phyloP scores from a whole-genome alignment of 306 rosid genomes.

The Vigna unguiculata region DNA sequence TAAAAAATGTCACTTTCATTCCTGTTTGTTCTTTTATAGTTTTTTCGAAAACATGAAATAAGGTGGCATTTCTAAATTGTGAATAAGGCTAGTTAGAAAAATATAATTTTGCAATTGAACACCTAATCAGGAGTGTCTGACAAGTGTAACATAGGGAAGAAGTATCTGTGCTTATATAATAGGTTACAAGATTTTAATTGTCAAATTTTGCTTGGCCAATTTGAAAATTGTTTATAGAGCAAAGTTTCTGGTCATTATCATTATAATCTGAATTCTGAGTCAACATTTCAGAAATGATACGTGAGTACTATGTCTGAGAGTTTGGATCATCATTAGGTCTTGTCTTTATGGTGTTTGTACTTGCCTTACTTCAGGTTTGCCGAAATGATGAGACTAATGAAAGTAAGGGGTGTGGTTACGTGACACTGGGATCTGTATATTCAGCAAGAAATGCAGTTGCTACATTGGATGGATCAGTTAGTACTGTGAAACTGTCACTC shows the following conservation, averaged over 20 bases:
- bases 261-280: neutral
- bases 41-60: too few species aligned
- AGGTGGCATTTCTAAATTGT: too few species aligned
- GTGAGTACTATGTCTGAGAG: neutral
- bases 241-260: neutral
- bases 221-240: neutral
- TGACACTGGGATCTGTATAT: neutral
- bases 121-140: too few species aligned
- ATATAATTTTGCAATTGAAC: too few species aligned
- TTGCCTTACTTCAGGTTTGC: neutral
- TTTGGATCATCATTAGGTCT: neutral
- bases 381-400: neutral
- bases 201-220: neutral
- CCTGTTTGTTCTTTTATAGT: too few species aligned
- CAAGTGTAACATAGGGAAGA: too few species aligned
- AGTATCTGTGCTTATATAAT: neutral
- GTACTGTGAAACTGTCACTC: neutral
- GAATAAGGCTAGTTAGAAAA: too few species aligned
- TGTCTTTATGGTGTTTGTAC: too few species aligned
- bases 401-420: neutral
- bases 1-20: too few species aligned
- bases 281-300: neutral
- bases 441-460: neutral
- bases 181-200: neutral
- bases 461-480: neutral